Evolutionary conservation across 495 filamentous ascomycete species (phyloP), one percentile per base, ranked within the genome.

Genomic region (Parathielavia hyrcaniae): DNA sequence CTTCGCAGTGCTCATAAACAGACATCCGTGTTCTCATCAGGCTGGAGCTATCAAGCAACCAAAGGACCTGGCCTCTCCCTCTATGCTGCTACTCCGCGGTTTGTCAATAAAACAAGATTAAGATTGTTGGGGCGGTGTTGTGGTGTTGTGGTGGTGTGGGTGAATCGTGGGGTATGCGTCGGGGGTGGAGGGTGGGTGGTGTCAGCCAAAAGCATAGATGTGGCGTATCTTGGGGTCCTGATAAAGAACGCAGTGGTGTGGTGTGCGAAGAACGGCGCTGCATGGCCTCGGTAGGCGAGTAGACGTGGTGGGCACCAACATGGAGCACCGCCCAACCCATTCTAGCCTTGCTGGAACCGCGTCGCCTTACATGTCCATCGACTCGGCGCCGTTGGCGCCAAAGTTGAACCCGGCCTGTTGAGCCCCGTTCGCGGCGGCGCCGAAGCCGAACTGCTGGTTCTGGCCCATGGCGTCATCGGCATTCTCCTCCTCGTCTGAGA

Each of bases 401-500:
- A 98, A 82, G 80, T 86, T 96, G 83, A 98, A 98, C 51, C 87
- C 84, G 55, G 83, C 84, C 59, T 86, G 82, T 39, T 57, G 55
- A 45, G 55, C 19, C 6, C 47, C 47, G 62, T 81, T 82, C 59
- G 89, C 82, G 50, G 90, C 87, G 48, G 90, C 87, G 50, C 90
- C 89, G 57, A 97, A 95, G 41, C 90, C 84, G 72, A 97, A 97
- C 34, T 86, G 84, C 6, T 76, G 73, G 36, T 77, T 70, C 60
- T 77, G 75, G 20, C 74, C 73, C 63, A 77, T 79, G 41, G 72
- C 70, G 50, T 90, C 88, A 62, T 83, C 87, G 55, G 79, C 89
- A 59, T 83, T 86, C 66, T 95, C 95, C 13, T 97, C 93, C 64
- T 98, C 93, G 69, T 99, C 95, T 1, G 91, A 96, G 82, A 99